Conservation (phyloP, 495 filamentous ascomycete genomes). For the Rostrohypoxylon terebratum region DNA sequence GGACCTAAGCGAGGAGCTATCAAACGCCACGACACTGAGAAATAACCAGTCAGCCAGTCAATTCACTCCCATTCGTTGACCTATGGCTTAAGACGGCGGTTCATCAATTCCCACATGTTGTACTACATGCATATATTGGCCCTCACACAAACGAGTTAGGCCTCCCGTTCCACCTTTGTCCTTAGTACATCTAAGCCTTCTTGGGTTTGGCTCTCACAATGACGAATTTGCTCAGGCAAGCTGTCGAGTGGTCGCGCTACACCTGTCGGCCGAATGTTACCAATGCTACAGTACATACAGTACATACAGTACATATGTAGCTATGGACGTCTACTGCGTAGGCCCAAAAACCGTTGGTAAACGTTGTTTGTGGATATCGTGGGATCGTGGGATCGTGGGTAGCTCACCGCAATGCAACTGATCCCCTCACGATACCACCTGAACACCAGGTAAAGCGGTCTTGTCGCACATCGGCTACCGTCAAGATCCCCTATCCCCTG, state of each 20-base stretch:
- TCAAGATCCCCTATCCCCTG: slow-evolving; percentile 13
- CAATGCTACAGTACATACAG: too few species aligned
- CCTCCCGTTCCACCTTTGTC: slow-evolving; percentile 34
- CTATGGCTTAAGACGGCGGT: slow-evolving; percentile 22
- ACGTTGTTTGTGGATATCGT: slow-evolving; percentile 18
- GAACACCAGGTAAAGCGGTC: slow-evolving; percentile 37
- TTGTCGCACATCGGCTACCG: slow-evolving; percentile 13
- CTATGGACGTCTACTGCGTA: too few species aligned
- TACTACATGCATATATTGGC: slow-evolving; percentile 28
- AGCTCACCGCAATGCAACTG: slow-evolving; percentile 25
- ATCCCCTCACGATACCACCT: slow-evolving; percentile 29
- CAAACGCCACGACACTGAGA: slow-evolving; percentile 12
- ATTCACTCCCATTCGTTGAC: slow-evolving; percentile 6
- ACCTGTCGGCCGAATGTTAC: slow-evolving; percentile 29
- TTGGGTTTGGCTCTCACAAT: neutral
- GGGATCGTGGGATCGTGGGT: slow-evolving; percentile 14
- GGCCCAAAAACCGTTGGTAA: slow-evolving; percentile 6
- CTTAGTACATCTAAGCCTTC: slow-evolving; percentile 12
- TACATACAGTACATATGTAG: too few species aligned
- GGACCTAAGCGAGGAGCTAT: neutral
- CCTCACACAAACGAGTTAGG: slow-evolving; percentile 18
- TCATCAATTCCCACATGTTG: slow-evolving; percentile 30
- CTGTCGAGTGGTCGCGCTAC: slow-evolving; percentile 11
- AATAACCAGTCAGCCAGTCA: neutral
- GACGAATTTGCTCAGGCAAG: neutral